Conservation (phyloP, 2,329 filamentous ascomycete species). For the Epichloe elymi region DNA sequence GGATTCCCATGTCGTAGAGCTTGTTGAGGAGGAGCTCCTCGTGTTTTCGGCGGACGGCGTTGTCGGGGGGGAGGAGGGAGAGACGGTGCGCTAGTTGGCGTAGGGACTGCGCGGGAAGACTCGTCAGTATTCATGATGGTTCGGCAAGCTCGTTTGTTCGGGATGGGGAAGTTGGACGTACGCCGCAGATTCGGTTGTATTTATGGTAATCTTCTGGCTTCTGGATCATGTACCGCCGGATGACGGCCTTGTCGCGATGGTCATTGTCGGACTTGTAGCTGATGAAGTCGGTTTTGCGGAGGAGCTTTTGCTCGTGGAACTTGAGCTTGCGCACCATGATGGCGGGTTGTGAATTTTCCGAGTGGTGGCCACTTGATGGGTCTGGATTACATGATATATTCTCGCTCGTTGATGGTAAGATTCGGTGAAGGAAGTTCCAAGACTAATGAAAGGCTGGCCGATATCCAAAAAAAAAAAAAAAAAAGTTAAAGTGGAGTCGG, state of each 20-base stretch:
- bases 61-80: slow-evolving; percentile 67
- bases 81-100: slow-evolving; percentile 84
- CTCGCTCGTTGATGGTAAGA: no score
- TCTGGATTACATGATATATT: no score
- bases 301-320: slow-evolving; percentile 90
- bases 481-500: no score
- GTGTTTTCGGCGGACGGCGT: slow-evolving; percentile 65
- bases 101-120: slow-evolving; percentile 46
- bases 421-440: no score
- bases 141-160: background rate
- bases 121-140: background rate
- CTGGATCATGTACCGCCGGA: slow-evolving; percentile 81
- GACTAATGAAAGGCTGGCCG: no score
- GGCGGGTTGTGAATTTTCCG: background rate
- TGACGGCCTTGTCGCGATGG: slow-evolving; percentile 70
- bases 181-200: slow-evolving; percentile 55
- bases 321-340: slow-evolving; percentile 90
- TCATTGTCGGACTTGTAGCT: slow-evolving; percentile 81
- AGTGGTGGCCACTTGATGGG: background rate
- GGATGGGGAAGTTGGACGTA: slow-evolving; percentile 21
- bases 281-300: slow-evolving; percentile 87
- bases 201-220: slow-evolving; percentile 74
- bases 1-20: slow-evolving; percentile 80
- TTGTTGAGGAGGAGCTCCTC: slow-evolving; percentile 84
- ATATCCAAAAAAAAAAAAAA: no score